phyloP scores from a whole-genome alignment of 202 grass and related monocot species.

The Hordeum pubiflorum region DNA sequence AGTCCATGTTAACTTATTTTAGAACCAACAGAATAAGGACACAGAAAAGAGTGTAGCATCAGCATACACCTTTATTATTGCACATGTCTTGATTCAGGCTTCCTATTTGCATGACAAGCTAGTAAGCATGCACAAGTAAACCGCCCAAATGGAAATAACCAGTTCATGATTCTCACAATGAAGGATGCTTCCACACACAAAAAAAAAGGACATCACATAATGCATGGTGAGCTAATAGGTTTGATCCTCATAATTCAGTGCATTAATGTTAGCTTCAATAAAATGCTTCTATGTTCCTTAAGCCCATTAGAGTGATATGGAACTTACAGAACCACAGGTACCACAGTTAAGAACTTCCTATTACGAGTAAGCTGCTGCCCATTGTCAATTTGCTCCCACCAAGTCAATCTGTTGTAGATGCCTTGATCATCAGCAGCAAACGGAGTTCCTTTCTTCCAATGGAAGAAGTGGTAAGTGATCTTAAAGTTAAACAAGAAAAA shows the following conservation, averaged over 20 bases:
- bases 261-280: background rate
- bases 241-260: background rate
- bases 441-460: conserved; percentile 83
- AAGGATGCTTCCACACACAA: background rate
- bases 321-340: conserved; percentile 71
- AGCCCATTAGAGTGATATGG: background rate
- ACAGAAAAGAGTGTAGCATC: background rate
- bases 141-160: background rate
- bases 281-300: background rate
- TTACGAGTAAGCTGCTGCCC: conserved; percentile 74
- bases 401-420: conserved; percentile 71
- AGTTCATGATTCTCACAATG: background rate
- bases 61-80: background rate
- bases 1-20: background rate
- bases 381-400: conserved; percentile 85
- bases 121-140: background rate
- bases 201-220: background rate
- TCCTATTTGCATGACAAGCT: background rate
- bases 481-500: conserved; percentile 26
- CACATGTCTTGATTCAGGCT: background rate
- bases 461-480: conserved; percentile 79
- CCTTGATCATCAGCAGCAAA: conserved; percentile 90
- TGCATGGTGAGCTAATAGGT: background rate
- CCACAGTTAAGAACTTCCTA: conserved; percentile 71
- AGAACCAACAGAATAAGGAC: background rate